Conservation (phyloP, 345 rosid genomes). For the Aurinia saxatilis region DNA sequence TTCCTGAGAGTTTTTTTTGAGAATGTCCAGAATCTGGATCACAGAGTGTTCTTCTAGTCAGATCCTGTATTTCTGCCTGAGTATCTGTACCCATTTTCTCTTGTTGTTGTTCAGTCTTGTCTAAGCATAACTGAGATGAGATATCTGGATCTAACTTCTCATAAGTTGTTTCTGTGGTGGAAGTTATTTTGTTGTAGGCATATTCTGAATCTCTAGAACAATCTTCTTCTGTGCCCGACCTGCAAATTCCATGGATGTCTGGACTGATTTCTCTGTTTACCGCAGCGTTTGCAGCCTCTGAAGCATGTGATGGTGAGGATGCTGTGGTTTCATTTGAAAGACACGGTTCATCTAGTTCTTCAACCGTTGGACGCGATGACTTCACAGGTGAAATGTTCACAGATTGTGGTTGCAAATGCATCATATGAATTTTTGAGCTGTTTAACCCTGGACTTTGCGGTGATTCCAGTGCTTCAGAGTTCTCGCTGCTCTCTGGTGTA, state of each 20-base stretch:
- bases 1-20: constrained; percentile 18
- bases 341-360: constrained; percentile 17
- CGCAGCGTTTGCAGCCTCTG: constrained; percentile 6
- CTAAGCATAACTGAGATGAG: constrained; percentile 22
- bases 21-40: constrained; percentile 19
- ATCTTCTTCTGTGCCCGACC: constrained; percentile 6
- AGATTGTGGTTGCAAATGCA: constrained; percentile 21
- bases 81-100: constrained; percentile 21
- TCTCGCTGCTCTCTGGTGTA: constrained; percentile 17
- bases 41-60: constrained; percentile 7
- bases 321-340: constrained; percentile 3
- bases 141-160: constrained; percentile 19
- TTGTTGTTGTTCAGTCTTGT: constrained; percentile 20
- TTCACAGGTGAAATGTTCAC: constrained; percentile 16
- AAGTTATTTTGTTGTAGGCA: constrained; percentile 4
- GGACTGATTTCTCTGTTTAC: constrained; percentile 23
- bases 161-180: constrained; percentile 18
- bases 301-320: constrained; percentile 8
- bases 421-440: constrained; percentile 22
- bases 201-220: constrained; percentile 11
- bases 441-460: constrained; percentile 16
- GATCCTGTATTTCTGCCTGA: constrained; percentile 10
- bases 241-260: constrained; percentile 20
- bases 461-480: constrained; percentile 25
- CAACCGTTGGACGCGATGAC: constrained; percentile 1